A percentile compares a stretch with the other conserved stretches of the same genome.
Conservation (phyloP, 306 rosid species). For the Trifolium pratense region DNA sequence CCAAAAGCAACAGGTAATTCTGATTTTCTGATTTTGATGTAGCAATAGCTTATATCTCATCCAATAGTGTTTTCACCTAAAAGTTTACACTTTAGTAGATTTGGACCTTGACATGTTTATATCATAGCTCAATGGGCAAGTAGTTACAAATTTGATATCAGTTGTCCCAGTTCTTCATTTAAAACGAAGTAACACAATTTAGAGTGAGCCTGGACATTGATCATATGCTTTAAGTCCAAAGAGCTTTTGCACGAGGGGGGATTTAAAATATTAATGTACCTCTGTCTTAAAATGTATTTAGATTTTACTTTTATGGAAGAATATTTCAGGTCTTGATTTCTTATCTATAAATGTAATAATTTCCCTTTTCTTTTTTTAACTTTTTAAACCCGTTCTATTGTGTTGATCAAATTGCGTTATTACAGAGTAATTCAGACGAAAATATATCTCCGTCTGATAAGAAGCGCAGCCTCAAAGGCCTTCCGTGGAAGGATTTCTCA, state of each 20-base stretch:
- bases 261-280: slow-evolving; percentile 21
- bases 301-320: slow-evolving; percentile 45
- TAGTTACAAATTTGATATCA: not conserved
- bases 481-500: slow-evolving; percentile 92
- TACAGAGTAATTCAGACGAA: slow-evolving; percentile 70
- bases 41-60: slow-evolving; percentile 15
- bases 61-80: not conserved
- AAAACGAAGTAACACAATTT: slow-evolving; percentile 21
- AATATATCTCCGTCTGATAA: slow-evolving; percentile 62
- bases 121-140: not conserved
- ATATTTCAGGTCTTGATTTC: slow-evolving; percentile 40
- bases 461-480: slow-evolving; percentile 73
- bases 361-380: slow-evolving; percentile 26
- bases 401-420: slow-evolving; percentile 37
- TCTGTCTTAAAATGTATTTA: slow-evolving; percentile 32
- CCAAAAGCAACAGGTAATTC: slow-evolving; percentile 73
- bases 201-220: slow-evolving; percentile 13
- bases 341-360: slow-evolving; percentile 35
- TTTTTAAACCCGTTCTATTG: slow-evolving; percentile 35
- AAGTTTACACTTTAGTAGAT: slow-evolving; percentile 1
- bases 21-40: slow-evolving; percentile 31
- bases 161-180: not conserved
- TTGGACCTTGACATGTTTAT: not conserved
- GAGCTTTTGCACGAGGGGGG: not conserved
- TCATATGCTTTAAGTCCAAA: slow-evolving; percentile 29